These are phyloP conservation scores for Fusarium domesticum DNA, from an alignment of 2,329 filamentous ascomycete genomes.

Conservation along the genomic window DNA sequence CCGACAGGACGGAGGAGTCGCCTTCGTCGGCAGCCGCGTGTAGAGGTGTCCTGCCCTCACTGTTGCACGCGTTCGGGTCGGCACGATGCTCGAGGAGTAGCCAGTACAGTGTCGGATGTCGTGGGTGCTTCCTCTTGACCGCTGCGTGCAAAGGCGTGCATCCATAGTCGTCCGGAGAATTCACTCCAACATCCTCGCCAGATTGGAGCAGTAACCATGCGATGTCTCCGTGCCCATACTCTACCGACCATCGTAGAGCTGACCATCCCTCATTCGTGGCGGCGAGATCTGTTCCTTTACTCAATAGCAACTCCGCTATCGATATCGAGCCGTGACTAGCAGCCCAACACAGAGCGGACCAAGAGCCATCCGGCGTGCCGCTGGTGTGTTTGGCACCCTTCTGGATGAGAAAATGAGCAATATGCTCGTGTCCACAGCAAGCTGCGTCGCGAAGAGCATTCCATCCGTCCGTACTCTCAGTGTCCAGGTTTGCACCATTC, in stretches of 20 bases:
- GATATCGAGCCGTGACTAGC: background rate
- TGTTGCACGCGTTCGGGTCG: background rate
- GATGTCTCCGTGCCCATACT: background rate
- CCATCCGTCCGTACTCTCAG: background rate
- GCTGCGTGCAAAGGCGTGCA: background rate
- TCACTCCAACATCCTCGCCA: background rate
- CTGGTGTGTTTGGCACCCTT: background rate
- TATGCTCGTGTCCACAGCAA: background rate
- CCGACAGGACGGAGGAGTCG: background rate
- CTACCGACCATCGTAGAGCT: background rate
- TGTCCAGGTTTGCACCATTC: background rate
- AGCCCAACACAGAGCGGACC: background rate
- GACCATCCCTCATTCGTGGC: background rate
- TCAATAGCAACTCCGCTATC: background rate
- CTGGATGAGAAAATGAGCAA: background rate
- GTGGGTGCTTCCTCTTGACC: background rate
- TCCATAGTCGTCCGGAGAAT: background rate
- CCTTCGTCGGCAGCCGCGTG: background rate
- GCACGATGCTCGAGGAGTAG: slow-evolving; percentile 1
- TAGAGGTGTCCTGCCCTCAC: background rate
- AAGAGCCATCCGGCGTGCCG: background rate
- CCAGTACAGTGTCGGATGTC: background rate
- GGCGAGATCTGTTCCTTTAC: background rate
- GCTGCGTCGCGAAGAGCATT: slow-evolving; percentile 1
- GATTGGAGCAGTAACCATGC: background rate